Evolutionary conservation across 805 yeast species (phyloP), one percentile per base, ranked within the genome.

Genomic region (Saturnispora besseyi): DNA sequence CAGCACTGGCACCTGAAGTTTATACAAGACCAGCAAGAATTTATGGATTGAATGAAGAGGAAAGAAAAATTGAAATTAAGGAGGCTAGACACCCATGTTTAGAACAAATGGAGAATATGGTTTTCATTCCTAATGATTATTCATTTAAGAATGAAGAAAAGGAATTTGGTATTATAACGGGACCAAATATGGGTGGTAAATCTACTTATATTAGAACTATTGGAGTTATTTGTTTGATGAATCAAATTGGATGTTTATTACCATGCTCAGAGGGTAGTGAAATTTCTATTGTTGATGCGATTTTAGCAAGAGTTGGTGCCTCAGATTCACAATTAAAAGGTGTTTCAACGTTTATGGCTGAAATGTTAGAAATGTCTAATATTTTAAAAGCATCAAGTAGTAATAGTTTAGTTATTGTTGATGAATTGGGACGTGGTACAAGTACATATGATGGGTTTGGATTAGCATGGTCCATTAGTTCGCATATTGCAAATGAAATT

Each of bases 141-240:
- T 65, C 70, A 10, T 70, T 93, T 50, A 45, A 49, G 12, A 78
- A 79, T 44, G 76, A 72, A 13, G 63, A 66, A 4, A 71, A 78
- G 12, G 89, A 87, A 51, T 91, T 93, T 59, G 72, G 80, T 7
- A 84, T 93, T 21, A 87, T 93, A 26, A 90, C 97, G 0, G 97
- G 97, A 32, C 97, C 97, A 34, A 90, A 90, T 63, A 90, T 90
- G 97, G 97, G 97, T 54, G 97, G 97, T 62, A 90, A 90, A 64
- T 88, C 96, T 0, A 90, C 97, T 0, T 90, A 86, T 63, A 88
- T 90, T 45, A 75, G 96, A 55, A 96, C 90, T 59, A 74, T 87
- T 44, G 97, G 96, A 11, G 93, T 85, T 1, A 83, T 89, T 49
- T 82, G 93, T 2, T 68, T 90, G 44, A 75, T 90, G 86, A 86